Conservation (phyloP, 169 alveolate species). For the Plasmodium berghei region DNA sequence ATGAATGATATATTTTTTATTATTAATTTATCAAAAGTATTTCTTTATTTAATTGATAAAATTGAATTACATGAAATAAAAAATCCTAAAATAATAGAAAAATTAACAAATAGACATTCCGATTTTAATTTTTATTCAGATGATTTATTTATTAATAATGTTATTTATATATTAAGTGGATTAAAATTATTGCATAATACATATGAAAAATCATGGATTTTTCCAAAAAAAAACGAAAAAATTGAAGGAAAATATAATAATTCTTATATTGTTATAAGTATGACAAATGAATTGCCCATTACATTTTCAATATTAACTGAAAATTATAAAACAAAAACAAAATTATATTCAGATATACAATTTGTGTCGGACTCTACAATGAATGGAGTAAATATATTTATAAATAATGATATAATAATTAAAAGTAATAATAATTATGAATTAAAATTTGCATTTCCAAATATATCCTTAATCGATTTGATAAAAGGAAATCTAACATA, state of each 20-base stretch:
- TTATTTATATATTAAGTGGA: slow-evolving; percentile 7
- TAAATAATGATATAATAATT: slow-evolving; percentile 9
- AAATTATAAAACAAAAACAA: slow-evolving; percentile 6
- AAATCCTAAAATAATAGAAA: neutral
- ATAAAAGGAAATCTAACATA: slow-evolving; percentile 11
- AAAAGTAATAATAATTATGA: slow-evolving; percentile 9
- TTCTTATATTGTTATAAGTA: slow-evolving; percentile 5
- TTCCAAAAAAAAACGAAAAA: slow-evolving; percentile 23
- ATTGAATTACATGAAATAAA: neutral
- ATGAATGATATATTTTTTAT: slow-evolving; percentile 23
- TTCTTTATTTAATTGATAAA: slow-evolving; percentile 6
- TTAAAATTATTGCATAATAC: slow-evolving; percentile 1
- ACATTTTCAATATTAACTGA: slow-evolving; percentile 2
- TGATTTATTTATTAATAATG: slow-evolving; percentile 11
- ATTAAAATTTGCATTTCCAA: neutral
- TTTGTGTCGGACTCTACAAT: neutral
- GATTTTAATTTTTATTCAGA: slow-evolving; percentile 1
- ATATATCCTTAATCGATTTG: neutral
- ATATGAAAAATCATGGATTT: slow-evolving; percentile 4
- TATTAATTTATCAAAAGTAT: slow-evolving; percentile 10
- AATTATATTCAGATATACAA: slow-evolving; percentile 10
- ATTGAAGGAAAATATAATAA: slow-evolving; percentile 5
- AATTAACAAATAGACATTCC: neutral
- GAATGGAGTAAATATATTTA: neutral
- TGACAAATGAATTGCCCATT: slow-evolving; percentile 3